phyloP scores from a whole-genome alignment of 2,329 filamentous ascomycete species.

The Xylariomycetidae sp. region DNA sequence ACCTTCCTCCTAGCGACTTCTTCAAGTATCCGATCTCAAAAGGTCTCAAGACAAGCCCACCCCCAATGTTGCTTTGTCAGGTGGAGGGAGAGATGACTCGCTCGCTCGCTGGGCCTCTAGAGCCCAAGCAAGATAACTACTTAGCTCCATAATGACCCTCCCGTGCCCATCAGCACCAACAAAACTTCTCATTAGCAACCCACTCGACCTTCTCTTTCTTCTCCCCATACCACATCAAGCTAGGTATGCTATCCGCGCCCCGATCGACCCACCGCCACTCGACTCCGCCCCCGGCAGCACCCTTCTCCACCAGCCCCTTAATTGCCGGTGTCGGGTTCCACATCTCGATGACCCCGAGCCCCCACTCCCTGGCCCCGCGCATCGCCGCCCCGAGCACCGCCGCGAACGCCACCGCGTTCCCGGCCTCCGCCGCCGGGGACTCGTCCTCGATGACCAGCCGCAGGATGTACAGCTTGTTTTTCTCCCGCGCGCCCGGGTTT shows the following conservation, averaged over 20 bases:
- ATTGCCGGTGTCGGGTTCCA: constrained; percentile 73
- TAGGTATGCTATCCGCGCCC: constrained; percentile 64
- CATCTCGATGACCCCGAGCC: constrained; percentile 64
- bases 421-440: constrained; percentile 9
- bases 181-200: constrained; percentile 74
- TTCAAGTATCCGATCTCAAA: too few relatives aligned
- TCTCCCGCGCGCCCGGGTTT: constrained; percentile 37
- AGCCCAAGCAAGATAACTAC: too few relatives aligned
- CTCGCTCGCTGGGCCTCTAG: too few relatives aligned
- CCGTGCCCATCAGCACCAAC: constrained; percentile 59
- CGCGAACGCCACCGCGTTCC: constrained; percentile 43
- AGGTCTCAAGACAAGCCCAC: too few relatives aligned
- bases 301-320: constrained; percentile 39
- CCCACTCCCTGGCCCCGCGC: constrained; percentile 66
- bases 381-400: constrained; percentile 64
- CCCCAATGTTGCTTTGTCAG: too few relatives aligned
- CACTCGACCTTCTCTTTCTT: constrained; percentile 56
- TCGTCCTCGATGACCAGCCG: constrained; percentile 59
- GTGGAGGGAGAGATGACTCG: too few relatives aligned
- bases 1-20: too few relatives aligned
- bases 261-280: constrained; percentile 48
- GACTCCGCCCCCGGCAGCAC: constrained; percentile 46
- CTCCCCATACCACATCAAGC: constrained; percentile 66
- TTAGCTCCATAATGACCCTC: too few relatives aligned
- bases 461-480: constrained; percentile 66